Percentiles rank a stretch among this genome's conserved stretches.
phyloP scores from a whole-genome alignment of 805 yeast genomes.

The Cephaloascus albidus region DNA sequence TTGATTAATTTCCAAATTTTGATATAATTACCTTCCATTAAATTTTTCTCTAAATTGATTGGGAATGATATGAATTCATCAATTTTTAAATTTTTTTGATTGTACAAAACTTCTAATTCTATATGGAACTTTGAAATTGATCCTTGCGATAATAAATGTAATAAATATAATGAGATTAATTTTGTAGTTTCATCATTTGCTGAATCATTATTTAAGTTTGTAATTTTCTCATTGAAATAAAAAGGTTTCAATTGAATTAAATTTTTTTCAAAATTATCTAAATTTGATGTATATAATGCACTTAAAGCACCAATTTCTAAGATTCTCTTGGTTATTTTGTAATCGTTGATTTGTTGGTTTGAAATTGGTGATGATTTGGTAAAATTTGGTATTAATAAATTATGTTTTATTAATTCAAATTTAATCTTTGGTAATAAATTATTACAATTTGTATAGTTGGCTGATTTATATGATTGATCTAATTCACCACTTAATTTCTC shows the following conservation, averaged over 20 bases:
- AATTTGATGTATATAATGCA: constrained; percentile 54
- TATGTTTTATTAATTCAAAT: constrained; percentile 67
- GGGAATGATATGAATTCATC: constrained; percentile 77
- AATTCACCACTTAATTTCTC: constrained; percentile 64
- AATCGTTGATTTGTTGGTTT: constrained; percentile 45
- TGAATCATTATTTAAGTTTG: constrained; percentile 28
- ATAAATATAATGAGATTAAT: constrained; percentile 64
- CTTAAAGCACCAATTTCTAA: constrained; percentile 84
- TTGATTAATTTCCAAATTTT: constrained; percentile 76
- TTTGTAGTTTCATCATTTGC: constrained; percentile 35
- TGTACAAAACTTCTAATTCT: constrained; percentile 68
- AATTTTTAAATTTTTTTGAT: constrained; percentile 43
- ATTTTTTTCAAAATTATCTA: constrained; percentile 60
- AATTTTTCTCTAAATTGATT: constrained; percentile 80
- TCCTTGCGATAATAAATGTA: constrained; percentile 73
- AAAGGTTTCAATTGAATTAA: constrained; percentile 71
- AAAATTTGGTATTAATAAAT: constrained; percentile 59
- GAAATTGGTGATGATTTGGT: constrained; percentile 17
- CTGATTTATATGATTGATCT: constrained; percentile 51
- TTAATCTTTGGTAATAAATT: constrained; percentile 63
- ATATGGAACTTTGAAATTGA: constrained; percentile 84
- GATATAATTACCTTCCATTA: constrained; percentile 95
- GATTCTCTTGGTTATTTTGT: constrained; percentile 70
- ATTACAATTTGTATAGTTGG: constrained; percentile 54
- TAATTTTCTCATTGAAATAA: constrained; percentile 41